Percentiles rank a stretch among this genome's conserved stretches.
Evolutionary conservation across 1,284 basidiomycete genomes (phyloP).

Genomic region (Exobasidium cylindrosporum): DNA sequence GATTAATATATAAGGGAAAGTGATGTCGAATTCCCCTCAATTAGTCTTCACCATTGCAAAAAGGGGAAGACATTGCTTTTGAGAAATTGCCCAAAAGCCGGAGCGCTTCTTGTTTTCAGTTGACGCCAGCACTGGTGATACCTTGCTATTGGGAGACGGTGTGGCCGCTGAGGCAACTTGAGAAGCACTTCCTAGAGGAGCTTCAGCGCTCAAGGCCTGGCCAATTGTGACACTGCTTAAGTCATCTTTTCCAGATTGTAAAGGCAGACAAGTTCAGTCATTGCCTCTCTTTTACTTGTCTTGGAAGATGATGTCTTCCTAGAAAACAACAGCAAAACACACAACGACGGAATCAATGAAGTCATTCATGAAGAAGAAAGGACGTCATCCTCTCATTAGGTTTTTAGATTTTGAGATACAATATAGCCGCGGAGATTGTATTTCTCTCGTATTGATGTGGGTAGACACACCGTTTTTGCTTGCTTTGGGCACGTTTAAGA

Average conservation of each 20-base stretch:
- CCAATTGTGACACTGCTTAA: conserved; percentile 39
- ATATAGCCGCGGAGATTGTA: conserved; percentile 42
- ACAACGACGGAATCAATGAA: conserved; percentile 72
- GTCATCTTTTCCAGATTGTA: conserved; percentile 34
- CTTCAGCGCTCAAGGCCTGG: conserved; percentile 21
- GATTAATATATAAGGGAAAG: no score
- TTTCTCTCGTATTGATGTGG: conserved; percentile 19
- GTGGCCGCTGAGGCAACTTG: background rate
- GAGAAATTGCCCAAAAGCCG: no score
- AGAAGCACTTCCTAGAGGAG: background rate
- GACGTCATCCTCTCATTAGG: conserved; percentile 80
- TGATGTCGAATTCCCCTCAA: no score
- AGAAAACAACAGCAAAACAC: conserved; percentile 77
- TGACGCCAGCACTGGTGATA: no score
- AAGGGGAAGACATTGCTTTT: no score
- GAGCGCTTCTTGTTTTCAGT: no score
- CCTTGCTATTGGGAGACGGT: background rate
- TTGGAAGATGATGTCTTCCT: conserved; percentile 76
- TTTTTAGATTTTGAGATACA: conserved; percentile 60
- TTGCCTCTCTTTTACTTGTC: no score
- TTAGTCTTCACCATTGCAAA: no score
- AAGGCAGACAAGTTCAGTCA: no score
- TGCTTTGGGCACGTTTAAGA: no score
- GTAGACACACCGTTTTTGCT: no score
- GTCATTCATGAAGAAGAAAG: conserved; percentile 75